Evolutionary conservation across 208 protist species (phyloP).

Genomic region (Trypanosoma avium): DNA sequence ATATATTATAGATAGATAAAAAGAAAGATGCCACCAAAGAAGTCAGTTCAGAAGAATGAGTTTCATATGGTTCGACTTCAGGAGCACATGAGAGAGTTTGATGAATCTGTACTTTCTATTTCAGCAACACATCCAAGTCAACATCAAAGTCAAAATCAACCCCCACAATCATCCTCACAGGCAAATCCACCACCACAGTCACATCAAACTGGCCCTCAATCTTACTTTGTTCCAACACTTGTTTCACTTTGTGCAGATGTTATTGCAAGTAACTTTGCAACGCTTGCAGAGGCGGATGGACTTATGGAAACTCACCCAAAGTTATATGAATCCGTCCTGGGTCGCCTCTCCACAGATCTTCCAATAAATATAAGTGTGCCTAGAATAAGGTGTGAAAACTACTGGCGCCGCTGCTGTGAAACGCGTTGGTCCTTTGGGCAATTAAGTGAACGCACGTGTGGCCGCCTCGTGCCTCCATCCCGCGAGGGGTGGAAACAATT

Average conservation of each 20-base stretch:
- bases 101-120: neutral
- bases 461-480: slow-evolving; percentile 37
- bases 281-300: slow-evolving; percentile 51
- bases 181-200: neutral
- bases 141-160: neutral
- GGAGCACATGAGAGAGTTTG: slow-evolving; percentile 36
- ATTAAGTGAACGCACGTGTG: slow-evolving; percentile 46
- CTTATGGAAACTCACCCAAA: slow-evolving; percentile 42
- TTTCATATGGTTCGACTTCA: slow-evolving; percentile 69
- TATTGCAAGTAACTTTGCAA: slow-evolving; percentile 69
- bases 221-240: slow-evolving; percentile 85
- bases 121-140: neutral
- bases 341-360: slow-evolving; percentile 51
- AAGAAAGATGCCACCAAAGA: slow-evolving; percentile 11
- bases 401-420: slow-evolving; percentile 75
- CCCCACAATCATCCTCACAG: neutral
- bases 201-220: slow-evolving; percentile 15
- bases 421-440: slow-evolving; percentile 84
- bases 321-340: slow-evolving; percentile 75
- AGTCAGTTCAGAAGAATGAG: slow-evolving; percentile 38
- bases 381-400: slow-evolving; percentile 32
- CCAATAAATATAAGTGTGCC: slow-evolving; percentile 56
- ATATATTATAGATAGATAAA: slow-evolving; percentile 4
- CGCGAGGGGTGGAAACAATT: slow-evolving; percentile 82
- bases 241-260: slow-evolving; percentile 65